Evolutionary conservation across 1,139 yeast species (phyloP).

Genomic region (Scheffersomyces insectosa): DNA sequence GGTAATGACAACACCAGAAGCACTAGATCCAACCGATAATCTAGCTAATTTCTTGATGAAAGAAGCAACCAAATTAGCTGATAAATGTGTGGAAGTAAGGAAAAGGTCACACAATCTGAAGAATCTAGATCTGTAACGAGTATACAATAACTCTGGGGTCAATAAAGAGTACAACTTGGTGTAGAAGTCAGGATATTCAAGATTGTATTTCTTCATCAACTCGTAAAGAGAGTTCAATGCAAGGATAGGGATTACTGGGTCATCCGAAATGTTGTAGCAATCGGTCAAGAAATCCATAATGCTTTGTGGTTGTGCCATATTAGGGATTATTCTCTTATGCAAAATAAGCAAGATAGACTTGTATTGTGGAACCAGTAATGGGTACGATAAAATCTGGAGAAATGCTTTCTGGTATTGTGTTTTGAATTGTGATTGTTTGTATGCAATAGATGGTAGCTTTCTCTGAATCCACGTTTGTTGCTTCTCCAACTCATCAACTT

Average conservation of each 20-base stretch:
- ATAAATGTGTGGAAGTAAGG: conserved; percentile 82
- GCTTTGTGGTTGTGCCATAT: conserved; percentile 73
- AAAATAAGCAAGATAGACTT: conserved; percentile 67
- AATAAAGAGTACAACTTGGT: conserved; percentile 77
- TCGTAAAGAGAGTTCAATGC: conserved; percentile 88
- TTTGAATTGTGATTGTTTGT: conserved; percentile 59
- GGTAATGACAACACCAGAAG: conserved; percentile 83
- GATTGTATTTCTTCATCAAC: conserved; percentile 75
- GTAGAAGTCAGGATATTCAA: conserved; percentile 93
- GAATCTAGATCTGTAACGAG: conserved; percentile 82
- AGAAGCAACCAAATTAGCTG: conserved; percentile 82
- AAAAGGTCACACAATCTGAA: conserved; percentile 85
- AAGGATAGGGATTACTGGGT: conserved; percentile 71
- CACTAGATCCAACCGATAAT: conserved; percentile 76
- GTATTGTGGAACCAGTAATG: conserved; percentile 59
- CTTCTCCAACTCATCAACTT: conserved; percentile 34
- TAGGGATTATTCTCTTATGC: conserved; percentile 84
- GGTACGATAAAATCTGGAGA: conserved; percentile 53
- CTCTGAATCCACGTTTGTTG: conserved; percentile 30
- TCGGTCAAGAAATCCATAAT: conserved; percentile 94
- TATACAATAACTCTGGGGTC: conserved; percentile 72
- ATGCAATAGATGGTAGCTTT: conserved; percentile 55
- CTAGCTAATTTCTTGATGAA: conserved; percentile 83
- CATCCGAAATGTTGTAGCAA: conserved; percentile 64
- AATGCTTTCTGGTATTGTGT: conserved; percentile 70